phyloP scores from a whole-genome alignment of 768 basidiomycete genomes.

The Jaapia argillacea region DNA sequence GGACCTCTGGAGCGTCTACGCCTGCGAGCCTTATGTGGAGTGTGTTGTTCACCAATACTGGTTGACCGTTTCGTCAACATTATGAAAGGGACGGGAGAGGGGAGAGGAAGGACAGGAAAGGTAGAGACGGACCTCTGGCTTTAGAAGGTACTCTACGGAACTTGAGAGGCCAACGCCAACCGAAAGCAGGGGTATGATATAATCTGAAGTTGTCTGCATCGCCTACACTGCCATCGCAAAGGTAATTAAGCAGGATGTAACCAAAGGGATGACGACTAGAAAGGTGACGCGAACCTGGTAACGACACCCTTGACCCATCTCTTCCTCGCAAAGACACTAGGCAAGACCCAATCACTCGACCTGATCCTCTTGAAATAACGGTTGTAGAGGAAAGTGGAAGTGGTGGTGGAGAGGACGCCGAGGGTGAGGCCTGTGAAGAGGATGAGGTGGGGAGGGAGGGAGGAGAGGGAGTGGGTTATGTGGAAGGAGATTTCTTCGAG shows the following conservation, averaged over 20 bases:
- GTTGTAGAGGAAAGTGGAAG: too few relatives aligned
- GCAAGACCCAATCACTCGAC: conserved; percentile 73
- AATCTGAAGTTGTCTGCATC: conserved; percentile 85
- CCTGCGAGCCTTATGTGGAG: conserved; percentile 85
- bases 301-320: conserved; percentile 76
- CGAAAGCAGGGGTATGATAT: conserved; percentile 75
- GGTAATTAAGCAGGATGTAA: neutral
- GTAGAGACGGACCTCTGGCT: conserved; percentile 38
- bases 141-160: conserved; percentile 51
- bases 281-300: conserved; percentile 44
- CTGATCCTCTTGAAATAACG: too few relatives aligned
- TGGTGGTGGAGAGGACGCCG: too few relatives aligned
- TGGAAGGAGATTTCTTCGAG: too few relatives aligned
- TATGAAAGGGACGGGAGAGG: too few relatives aligned
- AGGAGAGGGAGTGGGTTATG: too few relatives aligned
- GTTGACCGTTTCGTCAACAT: neutral
- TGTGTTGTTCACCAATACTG: conserved; percentile 73
- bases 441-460: too few relatives aligned
- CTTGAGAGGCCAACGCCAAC: conserved; percentile 68
- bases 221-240: conserved; percentile 48
- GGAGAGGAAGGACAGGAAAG: neutral
- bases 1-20: conserved; percentile 87
- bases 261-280: neutral
- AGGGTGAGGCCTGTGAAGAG: too few relatives aligned
- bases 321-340: conserved; percentile 41